Evolutionary conservation across 345 rosid species (phyloP).

Genomic region (Iberis pinnata): DNA sequence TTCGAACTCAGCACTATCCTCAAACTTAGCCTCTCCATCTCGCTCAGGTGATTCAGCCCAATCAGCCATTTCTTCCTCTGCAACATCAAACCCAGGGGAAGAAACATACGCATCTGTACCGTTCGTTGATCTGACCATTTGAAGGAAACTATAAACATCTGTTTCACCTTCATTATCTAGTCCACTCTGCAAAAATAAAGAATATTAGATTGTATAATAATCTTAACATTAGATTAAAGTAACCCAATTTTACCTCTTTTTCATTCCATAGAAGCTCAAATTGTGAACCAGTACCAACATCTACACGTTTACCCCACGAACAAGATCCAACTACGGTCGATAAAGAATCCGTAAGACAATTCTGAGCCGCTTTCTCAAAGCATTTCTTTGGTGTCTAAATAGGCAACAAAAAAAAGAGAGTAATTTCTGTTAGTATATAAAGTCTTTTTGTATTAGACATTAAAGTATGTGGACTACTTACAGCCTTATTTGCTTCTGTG

Average conservation of each 20-base stretch:
- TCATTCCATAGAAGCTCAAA: constrained; percentile 75
- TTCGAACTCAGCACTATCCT: constrained; percentile 46
- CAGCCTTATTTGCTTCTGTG: constrained; percentile 87
- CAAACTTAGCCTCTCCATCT: constrained; percentile 54
- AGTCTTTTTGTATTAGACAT: constrained; percentile 7
- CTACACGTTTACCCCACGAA: constrained; percentile 88
- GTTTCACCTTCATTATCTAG: constrained; percentile 35
- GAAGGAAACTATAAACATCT: constrained; percentile 68
- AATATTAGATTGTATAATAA: constrained; percentile 13
- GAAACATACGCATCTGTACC: constrained; percentile 38
- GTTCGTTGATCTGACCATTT: constrained; percentile 51
- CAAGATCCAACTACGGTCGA: constrained; percentile 85
- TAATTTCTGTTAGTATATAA: not conserved
- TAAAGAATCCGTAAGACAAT: constrained; percentile 62
- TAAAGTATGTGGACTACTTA: constrained; percentile 32
- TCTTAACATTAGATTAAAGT: not conserved
- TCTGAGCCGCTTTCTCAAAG: constrained; percentile 90
- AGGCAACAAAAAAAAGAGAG: constrained; percentile 10
- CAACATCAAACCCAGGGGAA: constrained; percentile 67
- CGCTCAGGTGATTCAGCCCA: constrained; percentile 72
- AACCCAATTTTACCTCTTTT: constrained; percentile 37
- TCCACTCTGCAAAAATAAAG: constrained; percentile 41
- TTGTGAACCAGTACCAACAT: constrained; percentile 88
- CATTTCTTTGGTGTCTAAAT: constrained; percentile 79
- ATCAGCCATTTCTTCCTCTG: constrained; percentile 47